These are phyloP conservation scores for Sporothrix pseudoabietina DNA, from an alignment of 2,329 filamentous ascomycete species.

Conservation along the genomic window DNA sequence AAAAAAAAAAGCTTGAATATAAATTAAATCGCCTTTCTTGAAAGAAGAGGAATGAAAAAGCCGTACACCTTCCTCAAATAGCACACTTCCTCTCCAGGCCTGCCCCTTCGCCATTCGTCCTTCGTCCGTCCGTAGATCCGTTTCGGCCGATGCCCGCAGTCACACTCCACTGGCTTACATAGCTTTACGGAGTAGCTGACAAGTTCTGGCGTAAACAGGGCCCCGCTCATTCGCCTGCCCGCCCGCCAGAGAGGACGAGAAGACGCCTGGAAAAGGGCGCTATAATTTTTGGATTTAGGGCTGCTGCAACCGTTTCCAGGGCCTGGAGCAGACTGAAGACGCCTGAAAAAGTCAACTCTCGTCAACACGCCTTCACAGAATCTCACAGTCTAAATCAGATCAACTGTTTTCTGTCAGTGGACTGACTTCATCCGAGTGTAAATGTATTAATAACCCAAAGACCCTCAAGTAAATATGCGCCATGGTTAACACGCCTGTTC, in stretches of 20 bases:
- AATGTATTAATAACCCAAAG: not conserved
- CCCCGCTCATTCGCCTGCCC: not conserved
- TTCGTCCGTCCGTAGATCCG: constrained; percentile 1
- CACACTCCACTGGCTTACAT: not conserved
- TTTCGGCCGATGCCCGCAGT: not conserved
- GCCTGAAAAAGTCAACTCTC: not conserved
- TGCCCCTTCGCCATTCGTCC: not conserved
- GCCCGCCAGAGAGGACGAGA: not conserved
- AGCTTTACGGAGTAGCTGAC: not conserved
- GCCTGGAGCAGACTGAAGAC: not conserved
- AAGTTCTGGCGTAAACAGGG: not conserved
- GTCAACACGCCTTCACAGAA: not conserved
- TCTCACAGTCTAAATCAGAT: not conserved
- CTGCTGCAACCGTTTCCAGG: not conserved
- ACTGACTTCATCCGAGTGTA: not conserved
- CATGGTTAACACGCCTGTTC: not conserved
- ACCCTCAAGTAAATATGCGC: not conserved
- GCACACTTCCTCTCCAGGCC: too few relatives aligned
- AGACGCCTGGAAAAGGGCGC: not conserved
- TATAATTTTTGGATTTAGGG: not conserved
- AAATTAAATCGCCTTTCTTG: too few relatives aligned
- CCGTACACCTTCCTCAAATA: too few relatives aligned
- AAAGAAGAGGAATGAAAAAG: too few relatives aligned
- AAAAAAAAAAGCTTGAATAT: too few relatives aligned
- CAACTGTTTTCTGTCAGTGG: not conserved